These are phyloP conservation scores for Diutina catenulata DNA, from an alignment of 1,139 yeast genomes.

Conservation along the genomic window DNA sequence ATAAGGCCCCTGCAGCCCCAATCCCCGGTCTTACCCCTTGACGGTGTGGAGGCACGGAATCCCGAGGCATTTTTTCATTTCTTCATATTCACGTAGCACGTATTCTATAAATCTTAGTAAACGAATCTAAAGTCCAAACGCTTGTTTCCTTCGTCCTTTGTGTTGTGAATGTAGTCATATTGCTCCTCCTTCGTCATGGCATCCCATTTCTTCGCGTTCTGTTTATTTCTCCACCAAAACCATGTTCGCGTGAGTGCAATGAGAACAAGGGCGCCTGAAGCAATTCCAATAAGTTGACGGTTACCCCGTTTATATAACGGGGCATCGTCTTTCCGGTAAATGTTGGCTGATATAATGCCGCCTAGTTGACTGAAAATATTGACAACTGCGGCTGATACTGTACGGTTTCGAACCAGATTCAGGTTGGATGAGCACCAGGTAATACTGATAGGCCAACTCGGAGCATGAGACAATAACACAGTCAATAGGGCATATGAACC, in stretches of 20 bases:
- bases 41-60: no score
- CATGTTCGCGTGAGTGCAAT: conserved; percentile 15
- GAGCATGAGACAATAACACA: neutral
- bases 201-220: conserved; percentile 34
- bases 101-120: conserved; percentile 7
- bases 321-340: neutral
- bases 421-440: conserved; percentile 1
- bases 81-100: no score
- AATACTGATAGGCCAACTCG: neutral
- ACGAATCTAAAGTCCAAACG: conserved; percentile 39
- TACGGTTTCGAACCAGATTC: neutral
- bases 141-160: conserved; percentile 41
- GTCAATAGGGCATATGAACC: neutral
- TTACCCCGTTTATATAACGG: neutral
- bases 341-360: neutral
- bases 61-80: no score
- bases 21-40: no score
- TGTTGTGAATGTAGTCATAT: conserved; percentile 27
- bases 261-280: neutral
- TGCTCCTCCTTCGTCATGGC: conserved; percentile 35
- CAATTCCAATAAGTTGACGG: neutral
- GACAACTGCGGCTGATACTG: neutral
- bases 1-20: no score
- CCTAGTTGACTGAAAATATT: neutral
- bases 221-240: conserved; percentile 34